Conservation (phyloP, 345 rosid genomes). For the Syzygium oleosum region DNA sequence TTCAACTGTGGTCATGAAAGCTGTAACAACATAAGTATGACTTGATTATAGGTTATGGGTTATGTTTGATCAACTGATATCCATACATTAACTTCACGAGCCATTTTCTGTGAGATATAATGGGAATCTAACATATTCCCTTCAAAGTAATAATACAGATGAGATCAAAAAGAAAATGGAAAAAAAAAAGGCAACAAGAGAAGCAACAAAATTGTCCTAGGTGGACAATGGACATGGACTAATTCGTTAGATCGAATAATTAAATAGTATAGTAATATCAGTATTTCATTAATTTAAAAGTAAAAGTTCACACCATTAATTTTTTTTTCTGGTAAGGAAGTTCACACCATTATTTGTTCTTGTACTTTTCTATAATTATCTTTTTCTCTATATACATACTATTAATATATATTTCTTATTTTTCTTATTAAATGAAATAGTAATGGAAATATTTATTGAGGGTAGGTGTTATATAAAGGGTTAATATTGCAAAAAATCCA, state of each 20-base stretch:
- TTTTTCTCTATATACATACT: too few species aligned
- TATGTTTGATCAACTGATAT: neutral
- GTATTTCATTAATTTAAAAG: too few species aligned
- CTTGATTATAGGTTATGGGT: neutral
- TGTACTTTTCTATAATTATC: too few species aligned
- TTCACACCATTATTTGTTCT: too few species aligned
- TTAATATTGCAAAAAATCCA: too few species aligned
- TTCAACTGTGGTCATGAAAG: neutral
- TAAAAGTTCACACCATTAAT: fast-evolving
- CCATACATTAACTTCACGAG: fast-evolving
- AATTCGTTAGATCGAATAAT: fast-evolving
- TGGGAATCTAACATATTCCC: neutral
- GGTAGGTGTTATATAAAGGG: too few species aligned
- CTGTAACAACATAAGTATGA: neutral
- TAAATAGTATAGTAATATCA: fast-evolving
- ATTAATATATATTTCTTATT: too few species aligned
- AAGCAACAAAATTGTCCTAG: neutral
- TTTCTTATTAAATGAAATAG: too few species aligned
- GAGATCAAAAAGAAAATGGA: neutral
- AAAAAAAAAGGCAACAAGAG: neutral
- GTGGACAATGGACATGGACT: neutral
- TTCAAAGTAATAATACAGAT: fast-evolving
- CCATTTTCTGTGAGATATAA: neutral
- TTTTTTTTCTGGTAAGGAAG: too few species aligned
- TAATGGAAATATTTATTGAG: neutral